Conservation (phyloP, 805 yeast genomes). For the Pichia deserticola region DNA sequence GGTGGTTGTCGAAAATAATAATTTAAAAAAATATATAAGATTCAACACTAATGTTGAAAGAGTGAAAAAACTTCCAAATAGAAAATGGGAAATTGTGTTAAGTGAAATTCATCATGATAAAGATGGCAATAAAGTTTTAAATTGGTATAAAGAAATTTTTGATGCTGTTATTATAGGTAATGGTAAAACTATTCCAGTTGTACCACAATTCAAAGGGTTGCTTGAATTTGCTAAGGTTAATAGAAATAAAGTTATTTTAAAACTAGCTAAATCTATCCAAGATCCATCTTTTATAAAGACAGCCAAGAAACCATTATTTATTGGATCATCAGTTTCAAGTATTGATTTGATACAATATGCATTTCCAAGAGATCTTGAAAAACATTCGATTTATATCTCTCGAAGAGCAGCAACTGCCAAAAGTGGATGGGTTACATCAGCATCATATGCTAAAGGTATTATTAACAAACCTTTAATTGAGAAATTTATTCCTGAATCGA, state of each 20-base stretch:
- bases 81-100: constrained; percentile 31
- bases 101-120: constrained; percentile 11
- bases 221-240: constrained; percentile 32
- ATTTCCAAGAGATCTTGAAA: constrained; percentile 18
- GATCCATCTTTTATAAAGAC: constrained; percentile 34
- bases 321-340: constrained; percentile 37
- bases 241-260: constrained; percentile 35
- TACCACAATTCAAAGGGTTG: constrained; percentile 38
- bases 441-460: constrained; percentile 12
- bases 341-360: constrained; percentile 34
- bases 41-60: constrained; percentile 36
- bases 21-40: constrained; percentile 30
- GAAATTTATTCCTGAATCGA: constrained; percentile 11
- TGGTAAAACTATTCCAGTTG: constrained; percentile 54
- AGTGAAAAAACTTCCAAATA: constrained; percentile 23
- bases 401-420: constrained; percentile 5
- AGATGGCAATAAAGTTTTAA: constrained; percentile 4
- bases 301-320: constrained; percentile 32
- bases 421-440: constrained; percentile 8
- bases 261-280: constrained; percentile 51
- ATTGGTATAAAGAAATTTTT: constrained; percentile 39
- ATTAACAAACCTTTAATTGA: constrained; percentile 13
- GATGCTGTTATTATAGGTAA: constrained; percentile 59
- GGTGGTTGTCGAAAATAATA: constrained; percentile 15
- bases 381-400: constrained; percentile 18